phyloP scores from a whole-genome alignment of 1,139 yeast genomes.

The Yamadazyma triangularis region DNA sequence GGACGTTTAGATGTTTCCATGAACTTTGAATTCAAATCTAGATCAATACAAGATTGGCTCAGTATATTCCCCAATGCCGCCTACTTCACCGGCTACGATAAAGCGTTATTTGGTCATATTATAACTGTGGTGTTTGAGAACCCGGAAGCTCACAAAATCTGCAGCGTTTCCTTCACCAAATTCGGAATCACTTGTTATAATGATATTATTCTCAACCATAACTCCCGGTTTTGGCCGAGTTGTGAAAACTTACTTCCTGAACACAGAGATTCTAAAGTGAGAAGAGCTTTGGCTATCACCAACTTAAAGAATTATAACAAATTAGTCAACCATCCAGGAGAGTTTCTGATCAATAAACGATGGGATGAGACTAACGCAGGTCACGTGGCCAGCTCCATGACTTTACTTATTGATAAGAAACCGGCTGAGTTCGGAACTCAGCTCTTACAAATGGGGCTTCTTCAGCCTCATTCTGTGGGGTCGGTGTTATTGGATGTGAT shows the following conservation, averaged over 20 bases:
- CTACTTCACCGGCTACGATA: slow-evolving; percentile 52
- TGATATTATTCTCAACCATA: slow-evolving; percentile 53
- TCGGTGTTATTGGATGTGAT: slow-evolving; percentile 70
- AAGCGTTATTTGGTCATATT: slow-evolving; percentile 46
- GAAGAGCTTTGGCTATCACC: slow-evolving; percentile 75
- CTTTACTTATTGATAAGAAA: slow-evolving; percentile 40
- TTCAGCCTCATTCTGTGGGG: slow-evolving; percentile 50
- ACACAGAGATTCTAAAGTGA: slow-evolving; percentile 52
- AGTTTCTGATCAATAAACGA: slow-evolving; percentile 15
- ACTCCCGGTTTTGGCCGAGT: slow-evolving; percentile 75
- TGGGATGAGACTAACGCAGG: slow-evolving; percentile 87
- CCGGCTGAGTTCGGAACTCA: slow-evolving; percentile 57
- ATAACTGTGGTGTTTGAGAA: slow-evolving; percentile 52
- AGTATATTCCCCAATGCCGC: slow-evolving; percentile 48
- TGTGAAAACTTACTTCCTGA: slow-evolving; percentile 59
- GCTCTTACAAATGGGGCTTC: slow-evolving; percentile 50
- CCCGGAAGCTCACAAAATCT: slow-evolving; percentile 40
- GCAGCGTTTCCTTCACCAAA: slow-evolving; percentile 61
- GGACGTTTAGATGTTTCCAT: slow-evolving; percentile 16
- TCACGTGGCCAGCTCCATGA: slow-evolving; percentile 58
- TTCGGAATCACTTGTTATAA: slow-evolving; percentile 65
- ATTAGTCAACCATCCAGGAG: slow-evolving; percentile 33
- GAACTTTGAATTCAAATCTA: slow-evolving; percentile 10
- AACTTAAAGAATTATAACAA: slow-evolving; percentile 63
- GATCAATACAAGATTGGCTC: slow-evolving; percentile 29